Base-by-base conservation (phyloP, 2,329 filamentous ascomycete genomes). In the Fusarium burgessii region DNA sequence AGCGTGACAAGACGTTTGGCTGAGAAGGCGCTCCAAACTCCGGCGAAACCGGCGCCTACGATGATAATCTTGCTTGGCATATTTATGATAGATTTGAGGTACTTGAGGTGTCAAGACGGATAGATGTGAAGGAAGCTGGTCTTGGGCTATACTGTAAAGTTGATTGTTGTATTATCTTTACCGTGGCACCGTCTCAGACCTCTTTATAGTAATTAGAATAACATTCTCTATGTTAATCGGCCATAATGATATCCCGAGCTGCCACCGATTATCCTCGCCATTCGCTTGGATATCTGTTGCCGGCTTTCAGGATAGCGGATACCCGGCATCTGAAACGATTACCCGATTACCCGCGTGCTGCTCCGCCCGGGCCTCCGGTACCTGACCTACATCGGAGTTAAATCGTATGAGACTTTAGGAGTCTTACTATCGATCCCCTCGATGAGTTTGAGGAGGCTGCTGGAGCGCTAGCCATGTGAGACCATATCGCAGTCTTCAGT, bases 21-120 rank as follows among this genome's bases (percentile, higher is more conserved):
- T n/a, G 63, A 55, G 42, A 71, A 32, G 8, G 68, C 68, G 14
- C 68, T 66, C 69, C 64, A 71, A 8, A 71, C 29, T 6, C 64
- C 68, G 0, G 68, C 51, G 10, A 72, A 72, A 2, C 59, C 69
- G 11, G 68, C 41, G 0, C 68, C 68, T 2, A 72, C 13, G 5
- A 72, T 45, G 20, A 71, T 41, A 25, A 72, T 71, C 20, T 23
- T 59, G 25, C 27, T 56, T 25, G 49, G 12, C 68, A 52, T 61
- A 12, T 25, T 33, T 23, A 12, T 3, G 3, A 11, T 10, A 4
- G 32, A 5, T 2, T 7, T n/a, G 4, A 4, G 2, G 11, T 32
- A 15, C 5, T 13, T 5, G 6, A 5, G 6, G 2, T 15, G n/a
- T n/a, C 1, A 1, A 13, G 7, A 32, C 5, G 40, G 18, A 27